These are phyloP conservation scores for Arthrobotrys conoides DNA, from an alignment of 2,329 filamentous ascomycete species.

Conservation along the genomic window DNA sequence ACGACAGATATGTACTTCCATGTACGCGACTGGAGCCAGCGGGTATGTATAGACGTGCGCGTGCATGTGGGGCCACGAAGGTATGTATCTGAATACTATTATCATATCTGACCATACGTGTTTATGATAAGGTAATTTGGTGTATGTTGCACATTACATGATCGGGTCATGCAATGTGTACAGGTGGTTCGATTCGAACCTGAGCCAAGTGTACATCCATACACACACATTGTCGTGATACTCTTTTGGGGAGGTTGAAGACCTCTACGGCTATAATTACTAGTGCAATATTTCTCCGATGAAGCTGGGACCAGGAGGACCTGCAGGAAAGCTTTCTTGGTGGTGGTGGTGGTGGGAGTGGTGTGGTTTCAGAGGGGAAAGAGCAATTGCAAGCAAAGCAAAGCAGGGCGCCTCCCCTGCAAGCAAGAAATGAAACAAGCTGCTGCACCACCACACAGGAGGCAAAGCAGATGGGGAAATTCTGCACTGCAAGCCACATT, in stretches of 20 bases:
- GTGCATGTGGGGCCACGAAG: neutral
- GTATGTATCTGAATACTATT: no score
- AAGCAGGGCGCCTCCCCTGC: constrained; percentile 21
- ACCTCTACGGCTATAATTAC: neutral
- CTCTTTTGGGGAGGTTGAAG: constrained; percentile 26
- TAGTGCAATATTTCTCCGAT: constrained; percentile 16
- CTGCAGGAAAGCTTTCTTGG: constrained; percentile 39
- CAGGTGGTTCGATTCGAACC: neutral
- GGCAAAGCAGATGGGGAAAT: constrained; percentile 36
- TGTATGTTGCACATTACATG: no score
- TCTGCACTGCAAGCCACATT: constrained; percentile 54
- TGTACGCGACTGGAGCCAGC: constrained; percentile 28
- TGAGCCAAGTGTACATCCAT: neutral
- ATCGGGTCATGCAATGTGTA: no score
- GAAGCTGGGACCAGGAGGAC: neutral
- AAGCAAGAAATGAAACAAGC: constrained; percentile 29
- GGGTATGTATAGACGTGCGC: constrained; percentile 10
- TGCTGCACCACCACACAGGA: constrained; percentile 52
- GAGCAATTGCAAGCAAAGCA: constrained; percentile 29
- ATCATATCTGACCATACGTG: no score
- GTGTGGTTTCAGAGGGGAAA: constrained; percentile 40
- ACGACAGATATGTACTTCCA: constrained; percentile 50
- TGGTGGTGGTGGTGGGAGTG: no score
- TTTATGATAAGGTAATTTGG: no score
- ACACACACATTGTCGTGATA: constrained; percentile 5